Conservation (phyloP, 768 basidiomycete genomes). For the Pleurotus giganteus region DNA sequence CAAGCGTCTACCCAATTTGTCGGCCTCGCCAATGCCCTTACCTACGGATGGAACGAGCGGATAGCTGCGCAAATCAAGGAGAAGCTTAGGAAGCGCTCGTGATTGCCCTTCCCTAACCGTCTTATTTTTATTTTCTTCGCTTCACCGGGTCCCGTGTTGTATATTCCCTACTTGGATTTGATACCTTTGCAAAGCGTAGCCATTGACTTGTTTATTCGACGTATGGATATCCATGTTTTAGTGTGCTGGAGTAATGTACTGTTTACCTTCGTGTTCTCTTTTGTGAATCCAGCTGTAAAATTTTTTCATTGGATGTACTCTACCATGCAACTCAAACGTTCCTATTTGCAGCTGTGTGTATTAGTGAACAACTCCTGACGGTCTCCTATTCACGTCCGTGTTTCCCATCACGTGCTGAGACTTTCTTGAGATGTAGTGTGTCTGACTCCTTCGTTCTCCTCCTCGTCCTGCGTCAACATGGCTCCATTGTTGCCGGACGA, state of each 20-base stretch:
- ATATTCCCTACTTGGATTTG: not conserved
- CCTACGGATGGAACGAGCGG: constrained; percentile 15
- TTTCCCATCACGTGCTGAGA: too few relatives aligned
- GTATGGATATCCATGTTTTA: not conserved
- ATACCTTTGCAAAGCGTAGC: too few relatives aligned
- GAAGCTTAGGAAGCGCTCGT: not conserved
- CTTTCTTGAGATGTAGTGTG: too few relatives aligned
- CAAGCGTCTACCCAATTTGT: constrained; percentile 14
- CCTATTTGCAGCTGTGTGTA: too few relatives aligned
- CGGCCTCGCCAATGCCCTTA: constrained; percentile 14
- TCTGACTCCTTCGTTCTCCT: too few relatives aligned
- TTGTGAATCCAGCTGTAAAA: not conserved
- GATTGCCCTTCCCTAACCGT: not conserved
- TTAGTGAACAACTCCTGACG: too few relatives aligned
- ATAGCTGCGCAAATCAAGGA: constrained; percentile 9
- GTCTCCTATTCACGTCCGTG: too few relatives aligned
- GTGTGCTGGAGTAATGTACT: not conserved
- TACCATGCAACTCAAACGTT: too few relatives aligned
- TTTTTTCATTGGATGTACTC: not conserved
- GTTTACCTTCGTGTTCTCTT: not conserved
- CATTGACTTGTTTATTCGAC: not conserved
- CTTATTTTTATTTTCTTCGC: not conserved
- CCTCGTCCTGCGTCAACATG: too few relatives aligned
- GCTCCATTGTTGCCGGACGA: too few relatives aligned
- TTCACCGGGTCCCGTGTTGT: not conserved